Conservation (phyloP, 305 asterid species). For the Striga hermonthica region DNA sequence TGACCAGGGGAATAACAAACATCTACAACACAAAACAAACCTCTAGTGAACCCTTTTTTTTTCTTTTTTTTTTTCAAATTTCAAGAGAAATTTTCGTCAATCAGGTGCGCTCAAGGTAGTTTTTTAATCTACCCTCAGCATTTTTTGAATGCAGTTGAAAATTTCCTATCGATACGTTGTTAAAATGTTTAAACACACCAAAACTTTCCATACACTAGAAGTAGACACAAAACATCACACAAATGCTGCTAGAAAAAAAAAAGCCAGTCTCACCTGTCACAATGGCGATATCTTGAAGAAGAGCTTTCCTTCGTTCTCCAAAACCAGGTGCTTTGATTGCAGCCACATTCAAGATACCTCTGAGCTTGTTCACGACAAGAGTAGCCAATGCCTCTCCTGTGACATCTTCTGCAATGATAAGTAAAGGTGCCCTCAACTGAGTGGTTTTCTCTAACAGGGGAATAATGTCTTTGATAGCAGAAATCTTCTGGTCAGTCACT, state of each 20-base stretch:
- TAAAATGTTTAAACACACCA: no score
- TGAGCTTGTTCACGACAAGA: conserved; percentile 83
- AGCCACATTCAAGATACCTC: conserved; percentile 70
- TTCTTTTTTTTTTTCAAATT: neutral
- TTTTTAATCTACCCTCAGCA: no score
- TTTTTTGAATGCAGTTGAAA: no score
- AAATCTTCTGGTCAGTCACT: conserved; percentile 90
- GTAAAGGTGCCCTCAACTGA: conserved; percentile 80
- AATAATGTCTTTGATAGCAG: conserved; percentile 88
- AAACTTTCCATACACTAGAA: neutral
- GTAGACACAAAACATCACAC: neutral
- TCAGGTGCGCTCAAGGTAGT: no score
- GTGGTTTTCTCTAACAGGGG: conserved; percentile 92
- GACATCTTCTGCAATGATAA: conserved; percentile 75
- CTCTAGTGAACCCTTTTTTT: neutral
- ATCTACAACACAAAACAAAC: no score
- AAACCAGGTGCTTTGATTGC: conserved; percentile 93
- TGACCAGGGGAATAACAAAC: no score
- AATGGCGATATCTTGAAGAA: conserved; percentile 87
- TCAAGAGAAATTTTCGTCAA: neutral
- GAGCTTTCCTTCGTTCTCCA: conserved; percentile 85
- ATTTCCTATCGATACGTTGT: no score
- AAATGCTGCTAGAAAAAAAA: neutral
- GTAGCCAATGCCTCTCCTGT: conserved; percentile 94
- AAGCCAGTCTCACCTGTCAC: conserved; percentile 50